phyloP scores from a whole-genome alignment of 139 green algal genomes.

The Spirogloea muscicola region DNA sequence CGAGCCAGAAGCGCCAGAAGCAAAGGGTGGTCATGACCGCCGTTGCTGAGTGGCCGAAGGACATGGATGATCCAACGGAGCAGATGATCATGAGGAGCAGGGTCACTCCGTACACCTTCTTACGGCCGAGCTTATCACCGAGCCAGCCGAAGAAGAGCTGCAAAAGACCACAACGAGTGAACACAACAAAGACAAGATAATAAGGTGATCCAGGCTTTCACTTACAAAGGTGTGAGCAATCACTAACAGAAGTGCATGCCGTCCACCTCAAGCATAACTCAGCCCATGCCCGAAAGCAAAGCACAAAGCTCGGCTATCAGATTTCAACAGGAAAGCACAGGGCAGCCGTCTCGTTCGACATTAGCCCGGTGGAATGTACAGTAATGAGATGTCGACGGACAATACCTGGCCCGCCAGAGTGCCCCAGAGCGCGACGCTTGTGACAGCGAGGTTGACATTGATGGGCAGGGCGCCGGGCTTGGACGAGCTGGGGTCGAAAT shows the following conservation, averaged over 20 bases:
- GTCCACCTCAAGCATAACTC: no score
- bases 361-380: no score
- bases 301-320: no score
- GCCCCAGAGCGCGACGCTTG: slow-evolving; percentile 25
- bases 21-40: slow-evolving; percentile 36
- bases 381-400: no score
- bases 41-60: slow-evolving; percentile 21
- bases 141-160: slow-evolving; percentile 51
- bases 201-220: no score
- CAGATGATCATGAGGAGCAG: slow-evolving; percentile 50
- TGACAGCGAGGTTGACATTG: slow-evolving; percentile 11
- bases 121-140: slow-evolving; percentile 47
- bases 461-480: slow-evolving; percentile 13
- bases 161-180: slow-evolving; percentile 10
- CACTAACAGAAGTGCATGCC: no score
- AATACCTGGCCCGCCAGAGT: slow-evolving; percentile 29
- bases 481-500: not conserved
- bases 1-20: slow-evolving; percentile 51
- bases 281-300: no score
- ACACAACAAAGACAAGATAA: no score
- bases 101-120: slow-evolving; percentile 45
- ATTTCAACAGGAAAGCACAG: no score
- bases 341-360: no score
- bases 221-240: no score
- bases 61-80: slow-evolving; percentile 9